Base-by-base conservation (phyloP, 208 protist genomes). In the Leishmania guyanensis region DNA sequence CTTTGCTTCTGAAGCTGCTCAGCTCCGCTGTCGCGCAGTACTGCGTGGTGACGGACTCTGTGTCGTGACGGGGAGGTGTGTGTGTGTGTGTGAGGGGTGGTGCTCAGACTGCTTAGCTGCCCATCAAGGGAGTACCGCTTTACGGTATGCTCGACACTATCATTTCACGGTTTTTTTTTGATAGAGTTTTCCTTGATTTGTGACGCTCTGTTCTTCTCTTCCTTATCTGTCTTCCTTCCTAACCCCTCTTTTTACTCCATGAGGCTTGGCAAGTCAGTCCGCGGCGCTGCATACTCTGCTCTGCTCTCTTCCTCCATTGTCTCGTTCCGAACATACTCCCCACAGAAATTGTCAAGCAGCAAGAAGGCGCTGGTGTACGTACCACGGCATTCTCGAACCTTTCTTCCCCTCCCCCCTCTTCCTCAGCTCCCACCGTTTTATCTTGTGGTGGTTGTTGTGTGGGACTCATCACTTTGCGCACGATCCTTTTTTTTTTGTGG, bases 141-240 rank as follows among this genome's bases (percentile, higher is more conserved):
- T 4, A 29, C 36, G 39, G n/a, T 39, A 20, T 75, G 48, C 8
- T 54, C 17, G 0, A 29, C 48, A 33, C 48, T 6, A 53, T 56
- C 66, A n/a, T 77, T 46, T 58, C 39, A 20, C 62, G 77, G 33
- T 17, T 70, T 66, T 48, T 83, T 73, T n/a, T 79, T 72, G 9
- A 43, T 36, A 17, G 26, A 50, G 22, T n/a, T 33, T 70, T 78
- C 69, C 29, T 60, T 79, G 56, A 17, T 17, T 26, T 33, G 20
- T 58, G 70, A 22, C 29, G 12, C 51, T 48, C 17, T 65, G 36
- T 48, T 22, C n/a, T 29, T 33, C 8, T 68, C 33, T n/a, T 36
- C 36, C 56, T 78, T 36, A n/a, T 6, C 50, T 66, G 5, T 66
- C 36, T 14, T 78, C 50, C 50, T 6, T 66, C 50, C 48, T 66